Conservation (phyloP, 225 moss, liverwort and hornwort species). For the Pleurozium schreberi region DNA sequence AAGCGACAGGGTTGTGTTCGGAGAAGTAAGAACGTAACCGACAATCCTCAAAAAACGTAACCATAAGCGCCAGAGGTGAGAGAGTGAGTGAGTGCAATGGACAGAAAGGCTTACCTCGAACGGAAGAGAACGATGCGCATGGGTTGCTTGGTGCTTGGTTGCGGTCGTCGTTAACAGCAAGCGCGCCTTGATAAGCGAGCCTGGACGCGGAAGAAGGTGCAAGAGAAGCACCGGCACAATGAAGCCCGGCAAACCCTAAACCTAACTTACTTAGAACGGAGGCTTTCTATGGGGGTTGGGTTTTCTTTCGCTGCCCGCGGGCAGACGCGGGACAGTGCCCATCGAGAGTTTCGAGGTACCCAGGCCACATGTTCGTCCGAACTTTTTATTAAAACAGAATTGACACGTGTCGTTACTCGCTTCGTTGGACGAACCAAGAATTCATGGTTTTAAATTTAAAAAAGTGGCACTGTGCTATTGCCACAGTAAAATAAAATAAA, state of each 20-base stretch:
- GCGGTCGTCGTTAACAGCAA: not conserved
- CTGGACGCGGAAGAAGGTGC: not conserved
- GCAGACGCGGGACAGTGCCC: not conserved
- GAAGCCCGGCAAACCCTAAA: slow-evolving; percentile 11
- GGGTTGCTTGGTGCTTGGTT: not conserved
- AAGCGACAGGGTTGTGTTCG: not conserved
- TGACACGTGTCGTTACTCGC: not conserved
- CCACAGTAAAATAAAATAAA: too few species aligned
- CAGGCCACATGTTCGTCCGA: not conserved
- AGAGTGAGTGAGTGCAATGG: too few species aligned
- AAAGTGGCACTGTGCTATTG: too few species aligned
- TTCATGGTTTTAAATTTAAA: not conserved
- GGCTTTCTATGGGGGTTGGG: too few species aligned
- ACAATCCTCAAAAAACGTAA: not conserved
- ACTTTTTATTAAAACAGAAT: too few species aligned
- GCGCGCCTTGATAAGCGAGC: not conserved
- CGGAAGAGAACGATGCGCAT: not conserved
- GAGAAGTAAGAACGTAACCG: not conserved
- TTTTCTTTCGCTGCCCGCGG: not conserved
- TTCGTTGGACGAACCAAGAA: not conserved
- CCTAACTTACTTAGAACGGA: not conserved
- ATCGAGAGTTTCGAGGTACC: not conserved
- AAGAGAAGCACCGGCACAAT: not conserved
- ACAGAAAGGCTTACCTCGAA: not conserved
- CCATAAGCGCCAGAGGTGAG: not conserved